Evolutionary conservation across 2,329 filamentous ascomycete species (phyloP).

Genomic region (Cyclaneusma minus): DNA sequence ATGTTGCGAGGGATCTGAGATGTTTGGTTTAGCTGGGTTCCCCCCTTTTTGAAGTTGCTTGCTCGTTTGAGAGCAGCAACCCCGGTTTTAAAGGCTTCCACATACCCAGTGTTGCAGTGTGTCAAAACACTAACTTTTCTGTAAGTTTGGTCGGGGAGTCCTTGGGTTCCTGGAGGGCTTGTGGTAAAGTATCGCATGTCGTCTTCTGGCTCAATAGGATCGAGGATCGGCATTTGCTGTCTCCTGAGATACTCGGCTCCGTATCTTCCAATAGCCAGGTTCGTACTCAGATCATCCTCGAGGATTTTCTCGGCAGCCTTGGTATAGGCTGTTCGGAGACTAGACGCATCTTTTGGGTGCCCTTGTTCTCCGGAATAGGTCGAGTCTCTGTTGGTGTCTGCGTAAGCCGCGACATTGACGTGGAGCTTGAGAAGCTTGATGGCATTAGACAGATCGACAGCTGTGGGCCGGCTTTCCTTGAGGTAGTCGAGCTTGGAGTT

Average conservation of each 20-base stretch:
- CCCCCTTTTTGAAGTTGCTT: too few relatives aligned
- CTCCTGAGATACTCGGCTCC: slow-evolving; percentile 66
- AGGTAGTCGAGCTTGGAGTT: slow-evolving; percentile 69
- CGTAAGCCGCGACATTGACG: slow-evolving; percentile 33
- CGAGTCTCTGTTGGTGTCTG: slow-evolving; percentile 18
- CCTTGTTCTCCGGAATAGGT: slow-evolving; percentile 14
- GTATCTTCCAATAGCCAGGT: slow-evolving; percentile 67
- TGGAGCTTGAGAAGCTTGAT: slow-evolving; percentile 61
- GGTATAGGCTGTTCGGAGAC: slow-evolving; percentile 57
- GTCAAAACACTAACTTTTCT: slow-evolving; percentile 69
- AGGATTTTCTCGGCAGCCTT: slow-evolving; percentile 74
- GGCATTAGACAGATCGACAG: slow-evolving; percentile 87
- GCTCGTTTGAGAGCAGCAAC: too few relatives aligned
- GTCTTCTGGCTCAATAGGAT: slow-evolving; percentile 9
- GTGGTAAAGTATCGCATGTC: slow-evolving; percentile 17
- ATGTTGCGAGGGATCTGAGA: slow-evolving; percentile 71
- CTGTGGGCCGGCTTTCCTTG: slow-evolving; percentile 78
- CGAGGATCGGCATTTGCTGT: slow-evolving; percentile 14
- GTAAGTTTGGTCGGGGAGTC: slow-evolving; percentile 27
- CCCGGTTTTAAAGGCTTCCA: slow-evolving; percentile 2
- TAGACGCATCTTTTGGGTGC: slow-evolving; percentile 24
- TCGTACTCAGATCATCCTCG: slow-evolving; percentile 72
- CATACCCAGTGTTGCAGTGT: slow-evolving; percentile 90
- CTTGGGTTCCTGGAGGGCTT: slow-evolving; percentile 20
- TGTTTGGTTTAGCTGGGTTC: slow-evolving; percentile 5